Conservation (phyloP, 2,329 filamentous ascomycete species). For the Xylariaceae sp. region DNA sequence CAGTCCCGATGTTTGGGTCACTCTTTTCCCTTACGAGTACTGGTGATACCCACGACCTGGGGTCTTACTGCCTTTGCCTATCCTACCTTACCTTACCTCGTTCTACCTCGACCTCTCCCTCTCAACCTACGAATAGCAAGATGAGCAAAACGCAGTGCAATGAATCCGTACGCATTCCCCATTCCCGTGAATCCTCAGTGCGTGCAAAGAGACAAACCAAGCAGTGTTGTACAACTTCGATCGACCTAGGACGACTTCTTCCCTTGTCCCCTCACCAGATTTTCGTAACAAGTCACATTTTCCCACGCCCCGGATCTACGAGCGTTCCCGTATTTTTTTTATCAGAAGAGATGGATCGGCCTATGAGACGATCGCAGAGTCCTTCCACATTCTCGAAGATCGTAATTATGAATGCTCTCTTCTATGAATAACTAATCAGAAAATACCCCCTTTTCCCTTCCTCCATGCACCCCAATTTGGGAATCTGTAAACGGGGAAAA, state of each 20-base stretch:
- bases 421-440: background rate
- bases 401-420: background rate
- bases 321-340: too few species aligned
- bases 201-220: too few species aligned
- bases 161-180: too few species aligned
- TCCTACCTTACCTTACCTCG: background rate
- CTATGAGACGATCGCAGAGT: constrained; percentile 27
- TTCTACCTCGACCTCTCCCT: too few species aligned
- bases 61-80: background rate
- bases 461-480: too few species aligned
- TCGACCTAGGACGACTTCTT: background rate
- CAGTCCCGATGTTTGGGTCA: background rate
- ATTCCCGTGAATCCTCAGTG: too few species aligned
- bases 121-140: too few species aligned
- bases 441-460: background rate
- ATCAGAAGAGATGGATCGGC: background rate
- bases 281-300: constrained; percentile 5
- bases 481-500: too few species aligned
- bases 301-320: too few species aligned
- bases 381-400: constrained; percentile 18
- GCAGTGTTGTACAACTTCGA: background rate
- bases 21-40: background rate
- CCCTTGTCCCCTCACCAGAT: background rate
- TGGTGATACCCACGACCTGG: background rate
- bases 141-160: too few species aligned